Conservation (phyloP, 148 eudicot species). For the Rhododendron kiyosumense region DNA sequence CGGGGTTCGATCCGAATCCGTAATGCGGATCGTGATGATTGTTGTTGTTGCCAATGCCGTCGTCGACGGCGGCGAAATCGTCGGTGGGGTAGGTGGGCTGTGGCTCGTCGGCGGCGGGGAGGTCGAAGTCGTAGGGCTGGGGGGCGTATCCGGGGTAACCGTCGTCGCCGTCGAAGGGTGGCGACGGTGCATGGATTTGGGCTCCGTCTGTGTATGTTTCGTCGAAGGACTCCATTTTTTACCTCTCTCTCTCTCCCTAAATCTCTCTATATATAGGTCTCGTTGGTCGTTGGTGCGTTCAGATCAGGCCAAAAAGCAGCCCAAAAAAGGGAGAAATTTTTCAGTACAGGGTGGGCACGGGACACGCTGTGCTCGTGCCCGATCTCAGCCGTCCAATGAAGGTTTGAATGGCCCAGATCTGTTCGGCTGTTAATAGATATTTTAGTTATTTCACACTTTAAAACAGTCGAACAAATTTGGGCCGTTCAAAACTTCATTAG, state of each 20-base stretch:
- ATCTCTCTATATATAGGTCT: neutral
- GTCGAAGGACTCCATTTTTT: constrained; percentile 29
- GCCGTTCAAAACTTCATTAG: no score
- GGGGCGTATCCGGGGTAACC: constrained; percentile 13
- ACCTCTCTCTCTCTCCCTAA: neutral
- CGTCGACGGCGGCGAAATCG: neutral
- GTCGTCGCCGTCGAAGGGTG: constrained; percentile 25
- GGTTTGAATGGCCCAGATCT: no score
- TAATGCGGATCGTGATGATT: neutral
- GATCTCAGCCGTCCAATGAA: no score
- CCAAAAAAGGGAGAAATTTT: no score
- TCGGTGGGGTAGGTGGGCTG: constrained; percentile 2
- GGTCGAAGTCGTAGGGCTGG: constrained; percentile 13
- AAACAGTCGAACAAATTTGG: no score
- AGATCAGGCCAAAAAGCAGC: neutral
- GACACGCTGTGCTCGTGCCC: no score
- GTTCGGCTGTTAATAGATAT: no score
- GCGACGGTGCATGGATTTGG: constrained; percentile 7
- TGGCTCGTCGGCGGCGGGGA: constrained; percentile 14
- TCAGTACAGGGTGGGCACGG: no score
- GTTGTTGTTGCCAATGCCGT: neutral
- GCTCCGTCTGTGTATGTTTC: constrained; percentile 23
- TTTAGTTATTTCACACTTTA: no score
- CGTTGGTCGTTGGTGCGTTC: neutral
- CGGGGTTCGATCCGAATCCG: constrained; percentile 13